Evolutionary conservation across 148 eudicot species (phyloP).

Genomic region (Rhododendron ovatum): DNA sequence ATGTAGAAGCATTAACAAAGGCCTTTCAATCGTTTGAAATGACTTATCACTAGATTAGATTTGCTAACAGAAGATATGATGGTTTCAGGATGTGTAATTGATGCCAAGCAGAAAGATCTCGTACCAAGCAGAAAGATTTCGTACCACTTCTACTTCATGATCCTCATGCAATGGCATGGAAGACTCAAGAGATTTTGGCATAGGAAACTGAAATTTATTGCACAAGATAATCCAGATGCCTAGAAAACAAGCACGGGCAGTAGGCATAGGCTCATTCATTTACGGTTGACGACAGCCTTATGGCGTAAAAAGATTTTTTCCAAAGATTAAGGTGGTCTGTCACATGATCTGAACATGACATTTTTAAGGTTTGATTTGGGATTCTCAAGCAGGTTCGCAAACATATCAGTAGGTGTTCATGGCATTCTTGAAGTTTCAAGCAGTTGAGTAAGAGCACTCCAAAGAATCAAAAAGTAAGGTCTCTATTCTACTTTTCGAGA

Average conservation of each 20-base stretch:
- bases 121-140: background rate
- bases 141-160: background rate
- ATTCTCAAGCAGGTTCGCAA: background rate
- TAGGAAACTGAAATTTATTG: background rate
- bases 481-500: background rate
- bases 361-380: background rate
- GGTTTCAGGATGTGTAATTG: constrained; percentile 13
- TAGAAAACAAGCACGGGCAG: background rate
- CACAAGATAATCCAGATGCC: background rate
- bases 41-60: constrained; percentile 7
- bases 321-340: background rate
- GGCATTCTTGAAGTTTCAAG: background rate
- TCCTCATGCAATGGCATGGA: background rate
- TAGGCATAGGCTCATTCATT: background rate
- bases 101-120: background rate
- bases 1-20: constrained; percentile 29
- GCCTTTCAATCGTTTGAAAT: constrained; percentile 25
- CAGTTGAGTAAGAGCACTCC: background rate
- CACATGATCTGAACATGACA: background rate
- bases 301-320: background rate
- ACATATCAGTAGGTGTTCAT: background rate
- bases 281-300: background rate
- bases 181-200: background rate
- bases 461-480: background rate
- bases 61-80: constrained; percentile 19